These are phyloP conservation scores for Exophiala phaeomuriformis DNA, from an alignment of 2,329 filamentous ascomycete species.

Conservation along the genomic window DNA sequence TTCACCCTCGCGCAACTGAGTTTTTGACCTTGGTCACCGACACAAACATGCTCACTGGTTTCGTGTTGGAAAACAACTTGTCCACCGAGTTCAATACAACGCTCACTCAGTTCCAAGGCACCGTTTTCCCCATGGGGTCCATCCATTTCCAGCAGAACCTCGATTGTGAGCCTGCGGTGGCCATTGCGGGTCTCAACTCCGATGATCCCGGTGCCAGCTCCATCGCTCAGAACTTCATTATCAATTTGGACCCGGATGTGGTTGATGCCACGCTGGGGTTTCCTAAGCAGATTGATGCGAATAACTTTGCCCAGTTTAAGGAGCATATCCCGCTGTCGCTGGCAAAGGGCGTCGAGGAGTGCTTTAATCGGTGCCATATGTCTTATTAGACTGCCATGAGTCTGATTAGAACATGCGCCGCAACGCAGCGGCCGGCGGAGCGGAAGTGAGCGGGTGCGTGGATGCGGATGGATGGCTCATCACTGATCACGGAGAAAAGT, in stretches of 20 bases:
- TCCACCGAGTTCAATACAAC: conserved; percentile 36
- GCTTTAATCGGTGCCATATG: conserved; percentile 24
- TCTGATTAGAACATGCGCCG: too few relatives aligned
- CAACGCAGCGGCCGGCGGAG: too few relatives aligned
- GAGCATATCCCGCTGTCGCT: conserved; percentile 19
- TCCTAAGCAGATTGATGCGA: conserved; percentile 23
- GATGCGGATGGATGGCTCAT: too few relatives aligned
- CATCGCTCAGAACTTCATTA: conserved; percentile 45
- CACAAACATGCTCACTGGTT: conserved; percentile 37
- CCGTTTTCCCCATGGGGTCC: conserved; percentile 42
- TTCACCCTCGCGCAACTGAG: conserved; percentile 44
- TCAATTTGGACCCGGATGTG: conserved; percentile 39
- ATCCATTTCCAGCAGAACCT: conserved; percentile 47
- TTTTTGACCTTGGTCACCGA: conserved; percentile 42
- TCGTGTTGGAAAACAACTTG: conserved; percentile 43
- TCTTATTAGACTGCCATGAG: conserved; percentile 13
- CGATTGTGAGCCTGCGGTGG: conserved; percentile 39
- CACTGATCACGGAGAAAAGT: too few relatives aligned
- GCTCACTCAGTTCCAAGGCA: conserved; percentile 39
- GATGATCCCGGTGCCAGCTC: conserved; percentile 37
- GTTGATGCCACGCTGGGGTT: conserved; percentile 36
- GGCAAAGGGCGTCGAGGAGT: conserved; percentile 23
- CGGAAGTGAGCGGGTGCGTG: too few relatives aligned
- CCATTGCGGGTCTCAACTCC: conserved; percentile 39
- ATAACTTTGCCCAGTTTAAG: conserved; percentile 26